These are phyloP conservation scores for Neodidymelliopsis sp. DNA, from an alignment of 2,329 filamentous ascomycete genomes.

Conservation along the genomic window DNA sequence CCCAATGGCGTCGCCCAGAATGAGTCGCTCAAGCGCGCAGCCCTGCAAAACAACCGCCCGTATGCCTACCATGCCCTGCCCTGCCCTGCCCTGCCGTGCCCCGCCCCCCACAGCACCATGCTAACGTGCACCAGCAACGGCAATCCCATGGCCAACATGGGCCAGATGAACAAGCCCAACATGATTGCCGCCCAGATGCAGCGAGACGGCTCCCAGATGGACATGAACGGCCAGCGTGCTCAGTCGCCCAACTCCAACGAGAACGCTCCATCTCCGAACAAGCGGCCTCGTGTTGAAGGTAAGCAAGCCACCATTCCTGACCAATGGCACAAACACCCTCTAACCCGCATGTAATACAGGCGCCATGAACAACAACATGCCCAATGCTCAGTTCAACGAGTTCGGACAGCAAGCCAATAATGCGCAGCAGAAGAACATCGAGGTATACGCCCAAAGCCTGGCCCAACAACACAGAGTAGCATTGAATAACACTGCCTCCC, in stretches of 20 bases:
- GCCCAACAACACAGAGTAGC: constrained; percentile 82
- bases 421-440: constrained; percentile 82
- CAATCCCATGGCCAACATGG: constrained; percentile 69
- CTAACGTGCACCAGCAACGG: constrained; percentile 33
- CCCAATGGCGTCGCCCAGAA: constrained; percentile 67
- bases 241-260: constrained; percentile 84
- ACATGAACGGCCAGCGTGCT: constrained; percentile 78
- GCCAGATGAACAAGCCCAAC: constrained; percentile 60
- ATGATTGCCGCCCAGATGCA: constrained; percentile 81
- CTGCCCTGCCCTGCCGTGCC: background rate
- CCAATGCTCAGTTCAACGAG: constrained; percentile 75
- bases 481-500: constrained; percentile 82
- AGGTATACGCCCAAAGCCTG: constrained; percentile 85
- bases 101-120: background rate
- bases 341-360: constrained; percentile 68
- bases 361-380: constrained; percentile 79
- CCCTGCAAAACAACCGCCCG: constrained; percentile 81
- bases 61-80: constrained; percentile 52
- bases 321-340: too few relatives aligned
- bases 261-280: constrained; percentile 90
- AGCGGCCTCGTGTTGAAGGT: constrained; percentile 83
- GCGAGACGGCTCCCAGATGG: constrained; percentile 84
- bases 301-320: constrained; percentile 61
- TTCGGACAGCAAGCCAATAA: constrained; percentile 62
- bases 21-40: constrained; percentile 74